Conservation (phyloP, 2,329 filamentous ascomycete species). For the Akanthomyces muscarius region DNA sequence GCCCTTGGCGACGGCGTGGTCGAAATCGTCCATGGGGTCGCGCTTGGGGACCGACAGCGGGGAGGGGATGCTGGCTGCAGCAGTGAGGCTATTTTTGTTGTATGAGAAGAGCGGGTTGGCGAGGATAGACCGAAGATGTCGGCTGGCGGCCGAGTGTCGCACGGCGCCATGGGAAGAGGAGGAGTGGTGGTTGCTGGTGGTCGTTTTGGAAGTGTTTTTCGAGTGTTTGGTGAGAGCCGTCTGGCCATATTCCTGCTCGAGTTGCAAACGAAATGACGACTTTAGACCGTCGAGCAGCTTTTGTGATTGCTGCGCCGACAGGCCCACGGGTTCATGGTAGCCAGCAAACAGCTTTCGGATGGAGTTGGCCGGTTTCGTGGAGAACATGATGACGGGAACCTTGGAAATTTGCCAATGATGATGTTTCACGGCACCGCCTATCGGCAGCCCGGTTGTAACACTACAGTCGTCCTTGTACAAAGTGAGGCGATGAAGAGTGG, state of each 20-base stretch:
- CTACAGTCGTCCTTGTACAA: neutral
- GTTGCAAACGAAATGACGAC: slow-evolving; percentile 52
- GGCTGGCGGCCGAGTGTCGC: slow-evolving; percentile 38
- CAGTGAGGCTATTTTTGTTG: slow-evolving; percentile 21
- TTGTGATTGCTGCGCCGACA: slow-evolving; percentile 48
- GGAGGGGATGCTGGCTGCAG: neutral
- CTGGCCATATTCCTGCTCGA: slow-evolving; percentile 55
- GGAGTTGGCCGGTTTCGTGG: slow-evolving; percentile 35
- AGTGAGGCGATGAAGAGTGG: neutral
- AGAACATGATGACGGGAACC: slow-evolving; percentile 30
- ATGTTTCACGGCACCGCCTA: slow-evolving; percentile 8
- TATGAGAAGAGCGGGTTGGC: slow-evolving; percentile 53
- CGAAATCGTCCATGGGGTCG: slow-evolving; percentile 53
- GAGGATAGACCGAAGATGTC: slow-evolving; percentile 54
- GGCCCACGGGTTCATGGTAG: slow-evolving; percentile 49
- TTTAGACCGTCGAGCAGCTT: slow-evolving; percentile 55
- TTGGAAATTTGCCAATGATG: neutral
- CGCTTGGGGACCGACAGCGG: slow-evolving; percentile 23
- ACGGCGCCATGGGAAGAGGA: slow-evolving; percentile 26
- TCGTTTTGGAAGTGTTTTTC: slow-evolving; percentile 25
- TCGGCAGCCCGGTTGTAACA: neutral
- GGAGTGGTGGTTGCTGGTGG: slow-evolving; percentile 3
- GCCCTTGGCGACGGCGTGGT: slow-evolving; percentile 51
- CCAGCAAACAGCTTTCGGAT: slow-evolving; percentile 38
- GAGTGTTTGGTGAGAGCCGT: slow-evolving; percentile 21